A percentile compares a stretch with the other conserved stretches of the same genome.
Conservation (phyloP, 192 early-diverging fungal species). For the Piromyces finnis region DNA sequence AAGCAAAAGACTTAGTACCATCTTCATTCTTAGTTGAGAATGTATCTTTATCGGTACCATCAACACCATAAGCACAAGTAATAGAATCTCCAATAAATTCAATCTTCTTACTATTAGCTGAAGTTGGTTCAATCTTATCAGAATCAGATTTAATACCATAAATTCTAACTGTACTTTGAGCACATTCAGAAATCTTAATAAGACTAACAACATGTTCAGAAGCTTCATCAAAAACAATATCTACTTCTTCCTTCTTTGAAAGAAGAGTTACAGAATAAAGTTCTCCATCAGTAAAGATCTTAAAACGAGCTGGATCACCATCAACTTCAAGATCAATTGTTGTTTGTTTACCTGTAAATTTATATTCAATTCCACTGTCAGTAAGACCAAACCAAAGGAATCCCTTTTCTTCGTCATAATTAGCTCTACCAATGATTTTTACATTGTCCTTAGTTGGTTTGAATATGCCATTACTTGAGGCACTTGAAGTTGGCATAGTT, state of each 20-base stretch:
- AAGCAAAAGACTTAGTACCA: not conserved
- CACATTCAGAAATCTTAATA: not conserved
- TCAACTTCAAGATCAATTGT: not conserved
- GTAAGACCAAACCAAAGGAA: not conserved
- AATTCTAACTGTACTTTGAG: not conserved
- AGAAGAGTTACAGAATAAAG: not conserved
- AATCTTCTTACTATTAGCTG: not conserved
- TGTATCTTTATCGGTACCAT: not conserved
- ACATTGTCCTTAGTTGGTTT: not conserved
- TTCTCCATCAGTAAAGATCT: not conserved
- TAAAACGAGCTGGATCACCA: not conserved
- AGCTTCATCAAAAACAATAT: not conserved
- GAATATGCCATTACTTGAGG: not conserved
- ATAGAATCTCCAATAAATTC: not conserved
- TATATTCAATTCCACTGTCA: not conserved
- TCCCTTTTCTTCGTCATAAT: not conserved
- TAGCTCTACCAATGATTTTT: not conserved
- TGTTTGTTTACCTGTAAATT: not conserved
- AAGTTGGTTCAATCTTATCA: not conserved
- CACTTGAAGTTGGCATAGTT: no score
- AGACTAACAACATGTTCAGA: not conserved
- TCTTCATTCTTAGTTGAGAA: not conserved
- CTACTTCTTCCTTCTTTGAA: not conserved
- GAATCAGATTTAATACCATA: not conserved
- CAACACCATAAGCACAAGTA: not conserved